Percentiles rank a stretch among this genome's conserved stretches.
Conservation (phyloP, 345 rosid genomes). For the Excoecaria agallocha region DNA sequence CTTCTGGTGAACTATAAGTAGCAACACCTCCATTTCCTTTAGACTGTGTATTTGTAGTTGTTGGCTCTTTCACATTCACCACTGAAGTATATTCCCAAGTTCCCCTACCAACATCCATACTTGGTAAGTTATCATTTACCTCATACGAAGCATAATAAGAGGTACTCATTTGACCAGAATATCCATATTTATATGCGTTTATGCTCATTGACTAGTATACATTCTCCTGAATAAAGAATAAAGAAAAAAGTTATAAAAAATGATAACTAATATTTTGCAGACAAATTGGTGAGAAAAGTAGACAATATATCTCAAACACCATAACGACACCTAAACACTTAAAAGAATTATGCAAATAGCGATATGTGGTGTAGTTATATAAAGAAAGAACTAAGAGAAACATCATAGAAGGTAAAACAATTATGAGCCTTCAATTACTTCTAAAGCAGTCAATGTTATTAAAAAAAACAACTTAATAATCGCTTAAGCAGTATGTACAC, state of each 20-base stretch:
- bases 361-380: not conserved
- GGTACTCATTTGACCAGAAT: conserved; percentile 45
- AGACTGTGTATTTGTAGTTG: conserved; percentile 28
- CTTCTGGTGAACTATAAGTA: conserved; percentile 40
- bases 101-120: conserved; percentile 42
- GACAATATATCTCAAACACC: not conserved
- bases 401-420: not conserved
- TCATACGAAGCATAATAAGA: conserved; percentile 41
- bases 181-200: conserved; percentile 58
- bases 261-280: not conserved
- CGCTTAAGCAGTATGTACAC: not conserved
- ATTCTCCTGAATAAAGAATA: conserved; percentile 38
- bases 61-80: conserved; percentile 34
- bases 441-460: not conserved
- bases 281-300: not conserved
- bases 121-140: conserved; percentile 47
- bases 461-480: too few species aligned
- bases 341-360: not conserved
- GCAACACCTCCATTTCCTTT: conserved; percentile 31
- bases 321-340: not conserved
- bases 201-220: conserved; percentile 47
- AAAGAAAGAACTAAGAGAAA: not conserved
- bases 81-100: conserved; percentile 47
- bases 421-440: not conserved
- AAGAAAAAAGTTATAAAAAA: not conserved